phyloP scores from a whole-genome alignment of 345 rosid genomes.

The Lumnitzera racemosa region DNA sequence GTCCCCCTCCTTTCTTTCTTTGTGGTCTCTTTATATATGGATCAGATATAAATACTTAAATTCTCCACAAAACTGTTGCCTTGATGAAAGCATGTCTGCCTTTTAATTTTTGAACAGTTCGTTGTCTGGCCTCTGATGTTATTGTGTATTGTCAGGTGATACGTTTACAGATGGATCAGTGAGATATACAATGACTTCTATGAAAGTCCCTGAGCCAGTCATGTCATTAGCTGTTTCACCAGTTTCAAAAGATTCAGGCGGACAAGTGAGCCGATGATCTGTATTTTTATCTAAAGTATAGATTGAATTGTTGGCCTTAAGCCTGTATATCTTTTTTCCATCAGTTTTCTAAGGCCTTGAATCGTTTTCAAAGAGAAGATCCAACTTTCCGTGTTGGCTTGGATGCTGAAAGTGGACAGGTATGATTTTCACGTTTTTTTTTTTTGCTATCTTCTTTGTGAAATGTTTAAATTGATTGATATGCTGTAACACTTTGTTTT shows the following conservation, averaged over 20 bases:
- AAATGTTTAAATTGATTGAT: neutral
- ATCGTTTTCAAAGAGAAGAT: constrained; percentile 92
- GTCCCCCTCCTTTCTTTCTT: no score
- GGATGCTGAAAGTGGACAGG: constrained; percentile 99
- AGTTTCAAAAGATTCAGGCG: constrained; percentile 90
- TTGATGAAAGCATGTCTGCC: no score
- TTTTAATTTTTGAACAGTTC: constrained; percentile 3
- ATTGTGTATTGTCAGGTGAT: constrained; percentile 44
- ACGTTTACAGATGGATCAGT: constrained; percentile 95
- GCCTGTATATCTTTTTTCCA: constrained; percentile 6
- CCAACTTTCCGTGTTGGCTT: constrained; percentile 98
- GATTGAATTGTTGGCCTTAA: no score
- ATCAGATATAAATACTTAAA: no score
- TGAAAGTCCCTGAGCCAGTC: constrained; percentile 99
- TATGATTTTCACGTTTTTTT: constrained; percentile 13
- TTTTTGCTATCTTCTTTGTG: constrained; percentile 1
- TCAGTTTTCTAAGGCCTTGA: constrained; percentile 96
- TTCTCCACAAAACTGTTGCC: no score
- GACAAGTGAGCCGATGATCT: constrained; percentile 57
- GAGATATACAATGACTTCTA: constrained; percentile 96
- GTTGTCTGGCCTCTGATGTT: constrained; percentile 1
- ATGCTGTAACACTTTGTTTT: neutral
- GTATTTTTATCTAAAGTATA: neutral
- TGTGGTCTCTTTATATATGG: no score
- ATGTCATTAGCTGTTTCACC: constrained; percentile 98